Evolutionary conservation across 495 filamentous ascomycete genomes (phyloP).

Genomic region (Trichoderma erinaceum): DNA sequence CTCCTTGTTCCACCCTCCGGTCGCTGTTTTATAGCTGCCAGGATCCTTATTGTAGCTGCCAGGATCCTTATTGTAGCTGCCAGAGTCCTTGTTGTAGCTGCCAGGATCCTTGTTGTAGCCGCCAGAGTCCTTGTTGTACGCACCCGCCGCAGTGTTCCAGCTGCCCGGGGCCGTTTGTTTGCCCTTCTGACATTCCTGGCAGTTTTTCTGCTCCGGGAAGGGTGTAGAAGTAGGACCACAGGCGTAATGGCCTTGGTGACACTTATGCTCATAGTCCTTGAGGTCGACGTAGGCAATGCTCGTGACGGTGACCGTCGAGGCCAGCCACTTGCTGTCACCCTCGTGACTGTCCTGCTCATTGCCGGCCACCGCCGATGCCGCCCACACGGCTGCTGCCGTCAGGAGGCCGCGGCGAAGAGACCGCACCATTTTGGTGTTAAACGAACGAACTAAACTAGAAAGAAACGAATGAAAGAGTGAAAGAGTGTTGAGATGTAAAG

Average conservation of each 20-base stretch:
- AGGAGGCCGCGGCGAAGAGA: slow-evolving; percentile 12
- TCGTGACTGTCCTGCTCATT: not conserved
- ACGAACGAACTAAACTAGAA: not conserved
- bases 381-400: slow-evolving; percentile 1
- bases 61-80: not conserved
- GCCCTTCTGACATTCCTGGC: not conserved
- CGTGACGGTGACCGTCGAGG: slow-evolving; percentile 5
- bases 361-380: not conserved
- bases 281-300: slow-evolving; percentile 5
- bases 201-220: not conserved
- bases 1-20: not conserved
- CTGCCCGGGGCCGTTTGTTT: not conserved
- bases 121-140: not conserved
- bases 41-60: not conserved
- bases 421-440: not conserved
- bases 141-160: not conserved
- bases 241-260: not conserved
- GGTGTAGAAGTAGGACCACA: slow-evolving; percentile 16
- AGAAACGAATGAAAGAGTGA: not conserved
- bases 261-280: not conserved
- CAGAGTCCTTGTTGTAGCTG: not conserved
- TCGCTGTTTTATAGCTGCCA: not conserved
- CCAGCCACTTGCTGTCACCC: not conserved
- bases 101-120: not conserved
- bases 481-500: not conserved